Evolutionary conservation across 331 rosid species (phyloP).

Genomic region (Malus hybrid): DNA sequence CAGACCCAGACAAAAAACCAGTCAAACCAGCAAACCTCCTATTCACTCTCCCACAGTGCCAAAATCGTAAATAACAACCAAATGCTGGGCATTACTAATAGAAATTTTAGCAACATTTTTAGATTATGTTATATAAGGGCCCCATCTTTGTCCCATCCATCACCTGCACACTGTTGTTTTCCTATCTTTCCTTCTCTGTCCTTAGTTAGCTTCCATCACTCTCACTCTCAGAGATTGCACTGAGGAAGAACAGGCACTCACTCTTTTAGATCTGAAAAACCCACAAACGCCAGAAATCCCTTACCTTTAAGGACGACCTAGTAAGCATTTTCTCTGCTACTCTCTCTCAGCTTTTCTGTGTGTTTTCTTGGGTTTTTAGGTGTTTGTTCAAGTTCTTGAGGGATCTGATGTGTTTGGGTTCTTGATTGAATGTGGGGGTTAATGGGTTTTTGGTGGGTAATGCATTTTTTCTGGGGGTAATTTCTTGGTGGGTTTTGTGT

Average conservation of each 20-base stretch:
- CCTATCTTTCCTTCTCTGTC: neutral
- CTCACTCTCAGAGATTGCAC: neutral
- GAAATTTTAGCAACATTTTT: neutral
- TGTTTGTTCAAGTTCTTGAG: conserved; percentile 5
- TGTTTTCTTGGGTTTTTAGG: neutral
- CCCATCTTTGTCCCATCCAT: conserved; percentile 20
- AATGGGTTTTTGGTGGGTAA: neutral
- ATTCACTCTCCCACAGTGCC: conserved; percentile 5
- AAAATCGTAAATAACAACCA: conserved; percentile 24
- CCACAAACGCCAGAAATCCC: conserved; percentile 9
- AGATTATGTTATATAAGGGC: conserved; percentile 14
- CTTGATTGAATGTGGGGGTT: conserved; percentile 11
- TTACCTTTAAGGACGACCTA: conserved; percentile 21
- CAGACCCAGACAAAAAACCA: neutral
- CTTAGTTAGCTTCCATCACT: neutral
- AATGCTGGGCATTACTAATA: conserved; percentile 1
- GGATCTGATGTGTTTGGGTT: conserved; percentile 27
- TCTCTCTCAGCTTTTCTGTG: conserved; percentile 5
- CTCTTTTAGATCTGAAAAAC: conserved; percentile 55
- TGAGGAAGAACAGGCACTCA: conserved; percentile 5
- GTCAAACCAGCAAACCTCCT: neutral
- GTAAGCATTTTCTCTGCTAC: conserved; percentile 26
- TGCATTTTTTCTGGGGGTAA: neutral
- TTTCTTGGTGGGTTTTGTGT: conserved; percentile 3
- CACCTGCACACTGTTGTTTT: neutral